phyloP scores from a whole-genome alignment of 1,284 basidiomycete species.

The Boletus mariae region DNA sequence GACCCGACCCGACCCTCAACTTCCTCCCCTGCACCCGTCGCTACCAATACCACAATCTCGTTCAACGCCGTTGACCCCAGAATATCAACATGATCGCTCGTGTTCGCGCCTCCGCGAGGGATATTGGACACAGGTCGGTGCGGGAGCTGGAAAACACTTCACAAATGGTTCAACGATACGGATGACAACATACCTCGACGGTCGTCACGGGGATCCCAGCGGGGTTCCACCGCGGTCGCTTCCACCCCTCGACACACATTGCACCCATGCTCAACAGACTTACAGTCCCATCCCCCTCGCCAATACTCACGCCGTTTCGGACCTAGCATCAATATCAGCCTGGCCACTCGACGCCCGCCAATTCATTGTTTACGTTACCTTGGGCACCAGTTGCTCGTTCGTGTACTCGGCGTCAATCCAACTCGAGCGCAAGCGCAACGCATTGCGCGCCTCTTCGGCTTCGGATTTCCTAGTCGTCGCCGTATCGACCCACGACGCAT shows the following conservation, averaged over 20 bases:
- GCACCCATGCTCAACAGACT: constrained; percentile 85
- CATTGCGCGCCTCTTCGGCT: constrained; percentile 18
- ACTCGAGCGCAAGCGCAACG: constrained; percentile 48
- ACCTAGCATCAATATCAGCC: constrained; percentile 39
- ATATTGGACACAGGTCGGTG: constrained; percentile 77
- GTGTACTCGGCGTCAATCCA: constrained; percentile 86
- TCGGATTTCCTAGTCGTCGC: constrained; percentile 32
- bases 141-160: constrained; percentile 53
- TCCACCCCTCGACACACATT: constrained; percentile 97
- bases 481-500: constrained; percentile 54
- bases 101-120: constrained; percentile 87
- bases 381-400: constrained; percentile 59
- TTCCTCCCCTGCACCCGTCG: constrained; percentile 71
- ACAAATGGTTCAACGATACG: background rate
- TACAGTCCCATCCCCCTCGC: constrained; percentile 96
- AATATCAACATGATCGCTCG: constrained; percentile 92
- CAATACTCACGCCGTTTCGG: constrained; percentile 81
- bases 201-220: constrained; percentile 84
- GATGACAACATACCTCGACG: constrained; percentile 60
- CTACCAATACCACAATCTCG: constrained; percentile 87
- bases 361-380: constrained; percentile 35
- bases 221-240: constrained; percentile 88
- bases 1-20: constrained; percentile 76
- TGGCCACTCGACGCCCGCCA: too few relatives aligned
- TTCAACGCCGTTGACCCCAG: constrained; percentile 86